Conservation (phyloP, 805 yeast genomes). For the Kodamaea sagamina region DNA sequence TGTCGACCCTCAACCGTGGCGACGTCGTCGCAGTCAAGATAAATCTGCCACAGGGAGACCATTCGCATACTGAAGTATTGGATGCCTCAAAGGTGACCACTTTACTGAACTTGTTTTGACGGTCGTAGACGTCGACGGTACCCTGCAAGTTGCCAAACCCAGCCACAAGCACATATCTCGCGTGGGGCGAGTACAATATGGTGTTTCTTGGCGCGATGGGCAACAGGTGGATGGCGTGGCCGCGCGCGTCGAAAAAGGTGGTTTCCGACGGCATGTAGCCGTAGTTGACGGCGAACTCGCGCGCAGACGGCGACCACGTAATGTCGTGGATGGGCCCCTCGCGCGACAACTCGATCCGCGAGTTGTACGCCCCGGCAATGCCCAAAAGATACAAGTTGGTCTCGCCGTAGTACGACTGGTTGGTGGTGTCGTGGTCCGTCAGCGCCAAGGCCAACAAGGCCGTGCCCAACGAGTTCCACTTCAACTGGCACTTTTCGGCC, state of each 20-base stretch:
- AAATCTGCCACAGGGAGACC: constrained; percentile 97
- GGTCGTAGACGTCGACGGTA: constrained; percentile 90
- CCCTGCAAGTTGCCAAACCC: constrained; percentile 99
- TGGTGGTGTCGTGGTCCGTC: constrained; percentile 92
- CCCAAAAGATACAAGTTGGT: constrained; percentile 88
- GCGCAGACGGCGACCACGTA: constrained; percentile 93
- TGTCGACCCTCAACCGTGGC: constrained; percentile 95
- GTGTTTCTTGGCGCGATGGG: constrained; percentile 90
- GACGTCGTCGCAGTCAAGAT: constrained; percentile 95
- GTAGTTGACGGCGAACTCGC: constrained; percentile 96
- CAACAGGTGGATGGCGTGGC: constrained; percentile 78
- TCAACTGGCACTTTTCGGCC: constrained; percentile 89
- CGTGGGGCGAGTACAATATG: constrained; percentile 90
- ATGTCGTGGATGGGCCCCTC: constrained; percentile 98
- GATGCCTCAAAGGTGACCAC: constrained; percentile 85
- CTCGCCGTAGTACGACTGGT: constrained; percentile 95
- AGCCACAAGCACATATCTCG: constrained; percentile 85
- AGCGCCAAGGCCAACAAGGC: constrained; percentile 90
- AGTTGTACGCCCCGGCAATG: constrained; percentile 88
- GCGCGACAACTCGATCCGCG: constrained; percentile 80
- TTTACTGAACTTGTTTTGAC: constrained; percentile 79
- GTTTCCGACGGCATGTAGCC: constrained; percentile 98
- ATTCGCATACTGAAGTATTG: constrained; percentile 93
- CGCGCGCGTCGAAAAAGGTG: constrained; percentile 91
- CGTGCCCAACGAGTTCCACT: constrained; percentile 94